phyloP scores from a whole-genome alignment of 352 stramenopile genomes.

The Pythium monospermum region DNA sequence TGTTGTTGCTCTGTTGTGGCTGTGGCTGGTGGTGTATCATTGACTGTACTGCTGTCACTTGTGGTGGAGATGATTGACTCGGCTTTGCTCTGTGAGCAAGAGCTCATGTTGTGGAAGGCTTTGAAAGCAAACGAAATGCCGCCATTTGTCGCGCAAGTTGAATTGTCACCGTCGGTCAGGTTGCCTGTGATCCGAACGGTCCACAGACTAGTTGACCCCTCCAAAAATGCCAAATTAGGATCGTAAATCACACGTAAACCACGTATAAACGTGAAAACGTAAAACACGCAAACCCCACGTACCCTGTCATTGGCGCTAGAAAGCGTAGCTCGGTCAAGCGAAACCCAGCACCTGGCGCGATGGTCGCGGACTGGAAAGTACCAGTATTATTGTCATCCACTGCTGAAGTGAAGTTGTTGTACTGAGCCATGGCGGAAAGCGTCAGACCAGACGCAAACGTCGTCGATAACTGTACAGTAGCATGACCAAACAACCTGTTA shows the following conservation, averaged over 20 bases:
- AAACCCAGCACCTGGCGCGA: conserved; percentile 8
- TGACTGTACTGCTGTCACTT: neutral
- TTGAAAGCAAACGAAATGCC: conserved; percentile 10
- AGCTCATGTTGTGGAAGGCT: neutral
- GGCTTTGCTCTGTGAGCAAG: conserved; percentile 3
- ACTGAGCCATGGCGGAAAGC: conserved; percentile 4
- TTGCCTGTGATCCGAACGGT: conserved; percentile 8
- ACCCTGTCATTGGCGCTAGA: conserved; percentile 11
- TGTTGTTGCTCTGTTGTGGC: too few relatives aligned
- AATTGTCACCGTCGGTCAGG: conserved; percentile 12
- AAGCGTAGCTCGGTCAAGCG: conserved; percentile 8
- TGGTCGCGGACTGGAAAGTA: conserved; percentile 6
- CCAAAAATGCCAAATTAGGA: neutral
- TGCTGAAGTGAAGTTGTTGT: conserved; percentile 1
- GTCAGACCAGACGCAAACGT: conserved; percentile 15
- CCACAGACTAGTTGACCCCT: conserved; percentile 7
- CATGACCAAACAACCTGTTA: neutral
- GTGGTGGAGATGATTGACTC: neutral
- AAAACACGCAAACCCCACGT: neutral
- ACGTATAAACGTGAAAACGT: neutral
- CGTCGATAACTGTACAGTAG: conserved; percentile 20
- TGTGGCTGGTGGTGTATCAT: too few relatives aligned
- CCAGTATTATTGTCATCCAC: neutral
- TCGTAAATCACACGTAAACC: neutral
- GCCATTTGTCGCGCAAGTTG: conserved; percentile 6